These are phyloP conservation scores for Mucor plumbeus DNA, from an alignment of 371 early-diverging fungal genomes.

Conservation along the genomic window DNA sequence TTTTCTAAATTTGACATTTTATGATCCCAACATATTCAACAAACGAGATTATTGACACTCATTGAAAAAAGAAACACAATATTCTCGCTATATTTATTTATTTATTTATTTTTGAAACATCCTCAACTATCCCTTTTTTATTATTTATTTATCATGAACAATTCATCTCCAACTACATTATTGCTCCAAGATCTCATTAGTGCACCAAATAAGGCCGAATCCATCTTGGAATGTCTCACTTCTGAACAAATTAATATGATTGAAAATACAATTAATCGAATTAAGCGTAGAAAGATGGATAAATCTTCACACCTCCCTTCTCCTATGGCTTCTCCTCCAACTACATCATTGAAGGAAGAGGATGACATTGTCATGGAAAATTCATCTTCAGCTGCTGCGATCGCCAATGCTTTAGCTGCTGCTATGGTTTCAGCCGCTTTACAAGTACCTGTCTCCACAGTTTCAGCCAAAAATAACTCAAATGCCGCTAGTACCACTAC, in stretches of 20 bases:
- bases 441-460: slow-evolving; percentile 6
- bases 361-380: slow-evolving; percentile 15
- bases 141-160: slow-evolving; percentile 14
- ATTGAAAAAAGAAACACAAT: slow-evolving; percentile 24
- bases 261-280: slow-evolving; percentile 42
- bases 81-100: slow-evolving; percentile 18
- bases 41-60: slow-evolving; percentile 31
- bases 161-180: slow-evolving; percentile 21
- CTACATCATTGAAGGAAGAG: slow-evolving; percentile 12
- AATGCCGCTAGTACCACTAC: slow-evolving; percentile 3
- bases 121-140: not conserved
- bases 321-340: slow-evolving; percentile 18
- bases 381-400: slow-evolving; percentile 29
- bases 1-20: slow-evolving; percentile 25
- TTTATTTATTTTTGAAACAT: slow-evolving; percentile 12
- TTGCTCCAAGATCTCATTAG: slow-evolving; percentile 43
- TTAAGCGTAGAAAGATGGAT: slow-evolving; percentile 49
- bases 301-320: slow-evolving; percentile 25
- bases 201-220: slow-evolving; percentile 46
- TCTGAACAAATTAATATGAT: slow-evolving; percentile 47
- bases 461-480: not conserved
- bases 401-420: slow-evolving; percentile 41
- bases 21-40: slow-evolving; percentile 27
- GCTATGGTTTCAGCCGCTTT: slow-evolving; percentile 40
- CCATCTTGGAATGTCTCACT: slow-evolving; percentile 39